Conservation (phyloP, 768 basidiomycete genomes). For the Fomitopsis serialis region DNA sequence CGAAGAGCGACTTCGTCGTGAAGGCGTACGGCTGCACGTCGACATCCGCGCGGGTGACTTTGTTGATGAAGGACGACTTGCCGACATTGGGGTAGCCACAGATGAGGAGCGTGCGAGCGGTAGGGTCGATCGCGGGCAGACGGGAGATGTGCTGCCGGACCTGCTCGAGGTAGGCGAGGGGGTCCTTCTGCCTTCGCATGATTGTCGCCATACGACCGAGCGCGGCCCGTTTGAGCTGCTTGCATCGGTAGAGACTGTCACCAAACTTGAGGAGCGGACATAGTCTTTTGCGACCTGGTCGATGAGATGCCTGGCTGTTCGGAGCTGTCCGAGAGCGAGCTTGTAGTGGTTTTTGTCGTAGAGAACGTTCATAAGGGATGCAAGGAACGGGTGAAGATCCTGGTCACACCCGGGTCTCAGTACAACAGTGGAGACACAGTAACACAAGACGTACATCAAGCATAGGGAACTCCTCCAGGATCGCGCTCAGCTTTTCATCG, state of each 20-base stretch:
- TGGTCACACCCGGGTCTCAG: slow-evolving; percentile 15
- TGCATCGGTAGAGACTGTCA: slow-evolving; percentile 95
- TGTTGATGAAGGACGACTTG: slow-evolving; percentile 99
- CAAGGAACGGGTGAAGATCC: slow-evolving; percentile 95
- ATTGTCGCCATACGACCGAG: slow-evolving; percentile 99
- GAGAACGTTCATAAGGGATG: slow-evolving; percentile 94
- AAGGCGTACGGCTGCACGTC: slow-evolving; percentile 99
- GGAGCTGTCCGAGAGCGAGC: slow-evolving; percentile 93
- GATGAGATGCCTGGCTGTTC: slow-evolving; percentile 93
- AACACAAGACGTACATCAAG: slow-evolving; percentile 69
- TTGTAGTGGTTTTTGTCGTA: slow-evolving; percentile 99
- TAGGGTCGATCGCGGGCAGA: slow-evolving; percentile 97
- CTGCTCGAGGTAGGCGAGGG: slow-evolving; percentile 96
- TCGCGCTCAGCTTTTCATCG: slow-evolving; percentile 90
- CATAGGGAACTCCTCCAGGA: slow-evolving; percentile 94
- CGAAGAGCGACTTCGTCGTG: slow-evolving; percentile 97
- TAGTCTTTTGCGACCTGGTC: slow-evolving; percentile 98
- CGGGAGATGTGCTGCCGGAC: slow-evolving; percentile 98
- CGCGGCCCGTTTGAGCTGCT: slow-evolving; percentile 96
- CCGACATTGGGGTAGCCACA: slow-evolving; percentile 99
- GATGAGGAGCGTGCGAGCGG: slow-evolving; percentile 93
- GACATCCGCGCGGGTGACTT: slow-evolving; percentile 97
- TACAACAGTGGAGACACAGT: background rate
- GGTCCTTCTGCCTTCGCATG: slow-evolving; percentile 98
- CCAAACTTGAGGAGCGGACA: slow-evolving; percentile 96